Percentiles rank a stretch among this genome's conserved stretches.
These are phyloP conservation scores for Cyphellophora europaea DNA, from an alignment of 2,329 filamentous ascomycete genomes.

Conservation along the genomic window DNA sequence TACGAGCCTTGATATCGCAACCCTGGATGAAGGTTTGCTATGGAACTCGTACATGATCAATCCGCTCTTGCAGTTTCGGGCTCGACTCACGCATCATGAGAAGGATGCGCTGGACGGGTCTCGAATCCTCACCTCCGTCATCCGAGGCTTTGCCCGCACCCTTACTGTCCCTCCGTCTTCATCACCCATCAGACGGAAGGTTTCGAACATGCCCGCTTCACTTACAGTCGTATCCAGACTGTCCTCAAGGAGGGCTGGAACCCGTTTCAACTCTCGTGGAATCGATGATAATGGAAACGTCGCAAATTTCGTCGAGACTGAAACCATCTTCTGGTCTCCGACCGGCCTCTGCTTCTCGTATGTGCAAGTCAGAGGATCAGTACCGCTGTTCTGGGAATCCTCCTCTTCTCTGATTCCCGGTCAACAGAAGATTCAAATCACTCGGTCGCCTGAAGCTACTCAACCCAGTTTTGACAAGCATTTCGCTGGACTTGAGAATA, in stretches of 20 bases:
- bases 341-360: conserved; percentile 78
- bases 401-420: conserved; percentile 76
- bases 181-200: conserved; percentile 58
- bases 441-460: conserved; percentile 78
- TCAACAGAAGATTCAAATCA: conserved; percentile 89
- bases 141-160: conserved; percentile 83
- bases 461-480: conserved; percentile 95
- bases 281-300: conserved; percentile 97
- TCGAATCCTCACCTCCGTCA: conserved; percentile 82
- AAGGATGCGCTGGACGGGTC: conserved; percentile 74
- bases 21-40: conserved; percentile 81
- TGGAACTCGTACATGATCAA: conserved; percentile 99
- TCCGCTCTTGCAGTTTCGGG: conserved; percentile 81
- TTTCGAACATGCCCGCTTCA: conserved; percentile 67
- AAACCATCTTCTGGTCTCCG: conserved; percentile 83
- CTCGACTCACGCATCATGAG: conserved; percentile 65
- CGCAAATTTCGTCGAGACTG: conserved; percentile 97
- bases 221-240: conserved; percentile 86
- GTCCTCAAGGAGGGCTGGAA: conserved; percentile 84
- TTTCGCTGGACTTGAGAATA: conserved; percentile 74
- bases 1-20: conserved; percentile 59
- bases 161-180: conserved; percentile 68
- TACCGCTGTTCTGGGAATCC: conserved; percentile 97
- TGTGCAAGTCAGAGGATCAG: conserved; percentile 81
- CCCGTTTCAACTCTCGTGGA: conserved; percentile 90